Base-by-base conservation (phyloP, 192 early-diverging fungal species). In the Podila epigama region DNA sequence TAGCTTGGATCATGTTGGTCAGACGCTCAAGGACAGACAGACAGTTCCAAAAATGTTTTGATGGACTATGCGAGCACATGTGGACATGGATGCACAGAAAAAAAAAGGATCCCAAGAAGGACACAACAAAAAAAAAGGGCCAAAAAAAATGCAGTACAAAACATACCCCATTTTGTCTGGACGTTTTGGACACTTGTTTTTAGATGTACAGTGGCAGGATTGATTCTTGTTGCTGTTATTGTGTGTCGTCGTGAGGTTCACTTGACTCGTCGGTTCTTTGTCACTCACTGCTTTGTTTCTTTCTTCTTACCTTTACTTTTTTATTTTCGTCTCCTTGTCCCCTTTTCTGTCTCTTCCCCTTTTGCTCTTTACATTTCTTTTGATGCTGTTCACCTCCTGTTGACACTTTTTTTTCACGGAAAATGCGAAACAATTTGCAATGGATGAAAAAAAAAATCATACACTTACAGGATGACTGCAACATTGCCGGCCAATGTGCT, bases 401-500 rank as follows among this genome's bases (percentile, higher is more conserved):
- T n/a, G n/a, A n/a, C n/a, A n/a, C n/a, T n/a, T n/a, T n/a, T n/a
- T n/a, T n/a, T n/a, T n/a, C n/a, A n/a, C n/a, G n/a, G n/a, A n/a
- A n/a, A n/a, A n/a, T n/a, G n/a, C n/a, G n/a, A n/a, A n/a, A n/a
- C n/a, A n/a, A n/a, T n/a, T n/a, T n/a, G n/a, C n/a, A n/a, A 22
- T 28, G 18, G 31, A 44, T 34, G 27, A 11, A n/a, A n/a, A n/a
- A n/a, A n/a, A n/a, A n/a, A n/a, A n/a, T n/a, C n/a, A n/a, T n/a
- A n/a, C n/a, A n/a, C 11, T 7, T 31, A 3, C 37, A 77, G 73
- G 7, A 2, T 77, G 42, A 68, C 73, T 20, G n/a, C 66, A 35
- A 68, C 60, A 39, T 40, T 77, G 37, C 73, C 73, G 10, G 44
- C 39, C 41, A 68, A 40, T 41, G 73, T 77, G 27, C 61, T 77